Evolutionary conservation across 306 rosid species (phyloP).

Genomic region (Gleditsia sinensis): DNA sequence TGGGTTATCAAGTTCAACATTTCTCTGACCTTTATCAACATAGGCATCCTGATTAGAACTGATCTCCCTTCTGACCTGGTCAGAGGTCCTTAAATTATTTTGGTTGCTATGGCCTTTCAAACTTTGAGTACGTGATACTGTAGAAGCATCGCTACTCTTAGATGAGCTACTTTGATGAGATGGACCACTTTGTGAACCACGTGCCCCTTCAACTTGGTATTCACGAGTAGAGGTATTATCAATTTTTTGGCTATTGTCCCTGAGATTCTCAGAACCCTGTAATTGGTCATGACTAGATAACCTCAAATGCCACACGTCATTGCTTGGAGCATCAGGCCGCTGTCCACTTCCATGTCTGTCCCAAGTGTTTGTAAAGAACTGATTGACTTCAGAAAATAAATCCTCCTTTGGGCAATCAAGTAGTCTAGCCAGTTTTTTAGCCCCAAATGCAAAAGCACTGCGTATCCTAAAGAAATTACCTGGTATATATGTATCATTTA

Average conservation of each 20-base stretch:
- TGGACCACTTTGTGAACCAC: constrained; percentile 30
- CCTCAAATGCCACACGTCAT: constrained; percentile 47
- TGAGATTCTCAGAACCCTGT: constrained; percentile 47
- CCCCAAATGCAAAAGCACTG: constrained; percentile 88
- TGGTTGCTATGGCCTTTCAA: constrained; percentile 49
- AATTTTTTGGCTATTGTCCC: constrained; percentile 39
- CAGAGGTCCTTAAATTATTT: constrained; percentile 47
- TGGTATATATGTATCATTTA: constrained; percentile 35
- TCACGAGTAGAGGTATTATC: constrained; percentile 43
- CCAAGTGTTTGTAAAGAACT: constrained; percentile 84
- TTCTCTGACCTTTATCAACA: constrained; percentile 50
- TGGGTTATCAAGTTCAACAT: constrained; percentile 43
- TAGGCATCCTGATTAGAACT: constrained; percentile 40
- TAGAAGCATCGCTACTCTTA: constrained; percentile 43
- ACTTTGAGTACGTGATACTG: constrained; percentile 35
- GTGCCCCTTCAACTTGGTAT: constrained; percentile 39
- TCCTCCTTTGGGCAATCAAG: constrained; percentile 77
- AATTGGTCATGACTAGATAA: constrained; percentile 47
- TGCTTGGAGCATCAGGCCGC: constrained; percentile 78
- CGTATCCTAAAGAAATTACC: constrained; percentile 90
- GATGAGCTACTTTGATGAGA: constrained; percentile 47
- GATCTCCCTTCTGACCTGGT: constrained; percentile 49
- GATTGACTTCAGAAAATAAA: constrained; percentile 67
- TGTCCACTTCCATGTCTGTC: constrained; percentile 86
- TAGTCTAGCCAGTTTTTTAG: constrained; percentile 70